Base-by-base conservation (phyloP, 2,329 filamentous ascomycete species). In the Cadophora luteo-olivacea region DNA sequence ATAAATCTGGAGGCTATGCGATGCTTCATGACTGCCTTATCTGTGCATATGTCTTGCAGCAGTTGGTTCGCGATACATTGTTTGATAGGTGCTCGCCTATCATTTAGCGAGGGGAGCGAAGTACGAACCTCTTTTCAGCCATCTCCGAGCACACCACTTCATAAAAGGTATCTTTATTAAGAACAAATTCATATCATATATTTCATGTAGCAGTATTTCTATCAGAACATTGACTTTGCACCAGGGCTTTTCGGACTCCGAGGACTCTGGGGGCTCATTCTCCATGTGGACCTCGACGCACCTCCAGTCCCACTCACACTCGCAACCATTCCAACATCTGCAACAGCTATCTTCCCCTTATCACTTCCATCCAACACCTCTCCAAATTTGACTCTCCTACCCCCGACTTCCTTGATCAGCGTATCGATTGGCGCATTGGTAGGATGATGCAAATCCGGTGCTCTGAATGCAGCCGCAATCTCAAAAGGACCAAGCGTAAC, bases 381-480 rank as follows among this genome's bases (percentile, higher is more conserved):
- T 36, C 25, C 45, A 62, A 51, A 61, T 11, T 41, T 33, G 5
- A 62, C 60, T 6, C 25, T 49, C 25, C 60, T 49, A 12, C 48
- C 25, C 1, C 60, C 60, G 12, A 51, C 41, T n/a, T 62, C 60
- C 25, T 62, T 62, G 11, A 51, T 62, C 32, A 62, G 7, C 41
- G 41, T 62, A n/a, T 32, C 60, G n/a, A 62, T 51, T 0, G 25
- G 41, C 19, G 41, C 41, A 62, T 36, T 62, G 0, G 25, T 51
- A 3, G 41, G 60, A 22, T 62, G 60, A 62, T 62, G 60, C 16
- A 62, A 22, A 52, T 49, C 25, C 14, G 60, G 60, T 3, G 60
- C 60, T 51, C 60, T 51, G 41, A 62, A 62, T 8, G 60, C 41
- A 33, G 60, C 60, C 41, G 60, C 60, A 25, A 62, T 62, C 60